Base-by-base conservation (phyloP, 495 filamentous ascomycete genomes). In the Haplographium delicatum region DNA sequence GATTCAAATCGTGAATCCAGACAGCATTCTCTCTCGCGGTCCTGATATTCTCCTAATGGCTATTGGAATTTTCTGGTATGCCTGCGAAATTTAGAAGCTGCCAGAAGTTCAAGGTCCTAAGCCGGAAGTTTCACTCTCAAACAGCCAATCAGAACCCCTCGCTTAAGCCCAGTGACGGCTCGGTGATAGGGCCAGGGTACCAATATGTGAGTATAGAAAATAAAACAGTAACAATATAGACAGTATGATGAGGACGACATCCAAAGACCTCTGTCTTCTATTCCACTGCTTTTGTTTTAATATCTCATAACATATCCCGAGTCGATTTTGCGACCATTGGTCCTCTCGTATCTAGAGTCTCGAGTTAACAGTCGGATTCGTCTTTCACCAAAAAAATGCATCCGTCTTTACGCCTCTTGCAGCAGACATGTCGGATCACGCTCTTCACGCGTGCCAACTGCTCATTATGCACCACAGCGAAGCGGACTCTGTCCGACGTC, bases 371-470 rank as follows among this genome's bases (percentile, higher is more conserved):
- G 28, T 31, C 28, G 28, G 28, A 10, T 24, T 13, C 39, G 24
- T 39, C 35, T 1, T 19, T 35, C n/a, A 31, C 28, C 28, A 31
- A 43, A 7, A 50, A 35, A 9, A 63, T 63, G 60, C 42, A 35
- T 31, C 44, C 57, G 19, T 39, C 56, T 1, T 10, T 31, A 18
- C 50, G 57, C n/a, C 39, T 60, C 4, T 34, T 63, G 10, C 59
- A 62, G 45, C 76, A 83, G 44, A 75, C 76, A 6, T 80, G 77
- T 56, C 78, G 84, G 28, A 74, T 96, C 52, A 95, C 88, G 0
- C 72, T 95, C 6, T 96, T 95, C 66, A 91, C 86, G 0, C 81
- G 90, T 11, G 67, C 77, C 18, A 82, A 83, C 56, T 96, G 90
- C 65, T 83, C 81, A 2, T 74, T 96, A 0, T 96, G 90, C 64